These are phyloP conservation scores for Centrapalus pauciflorus DNA, from an alignment of 129 eudicot species.

Conservation along the genomic window DNA sequence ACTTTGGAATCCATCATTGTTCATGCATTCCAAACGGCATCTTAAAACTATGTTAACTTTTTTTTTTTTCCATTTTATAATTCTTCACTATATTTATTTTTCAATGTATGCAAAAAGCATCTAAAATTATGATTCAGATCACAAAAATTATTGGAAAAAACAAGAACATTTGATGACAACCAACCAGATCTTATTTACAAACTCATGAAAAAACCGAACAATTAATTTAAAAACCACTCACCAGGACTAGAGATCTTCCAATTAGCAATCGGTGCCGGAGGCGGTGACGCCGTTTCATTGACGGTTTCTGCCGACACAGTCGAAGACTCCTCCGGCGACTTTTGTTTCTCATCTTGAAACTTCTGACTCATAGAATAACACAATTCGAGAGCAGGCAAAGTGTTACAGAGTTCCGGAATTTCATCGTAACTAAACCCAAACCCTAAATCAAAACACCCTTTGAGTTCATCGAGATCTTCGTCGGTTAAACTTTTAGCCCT, in stretches of 20 bases:
- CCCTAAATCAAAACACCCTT: slow-evolving; percentile 80
- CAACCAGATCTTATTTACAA: not conserved
- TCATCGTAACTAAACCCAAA: slow-evolving; percentile 83
- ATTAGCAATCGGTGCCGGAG: slow-evolving; percentile 50
- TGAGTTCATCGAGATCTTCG: slow-evolving; percentile 71
- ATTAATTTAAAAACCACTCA: slow-evolving; percentile 13
- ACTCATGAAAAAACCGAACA: not conserved
- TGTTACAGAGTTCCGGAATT: slow-evolving; percentile 72
- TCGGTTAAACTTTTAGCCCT: slow-evolving; percentile 68
- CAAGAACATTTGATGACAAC: not conserved
- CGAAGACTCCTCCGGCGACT: slow-evolving; percentile 30
- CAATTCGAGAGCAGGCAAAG: slow-evolving; percentile 79
- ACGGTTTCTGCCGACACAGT: not conserved
- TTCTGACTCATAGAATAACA: slow-evolving; percentile 82
- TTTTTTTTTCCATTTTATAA: no score
- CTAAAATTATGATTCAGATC: not conserved
- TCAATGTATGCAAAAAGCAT: not conserved
- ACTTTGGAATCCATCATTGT: no score
- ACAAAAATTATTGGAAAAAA: not conserved
- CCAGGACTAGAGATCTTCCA: slow-evolving; percentile 91
- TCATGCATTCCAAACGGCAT: no score
- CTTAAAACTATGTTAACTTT: no score
- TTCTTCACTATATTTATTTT: no score
- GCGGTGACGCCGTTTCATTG: slow-evolving; percentile 33
- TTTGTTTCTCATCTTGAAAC: slow-evolving; percentile 66